These are phyloP conservation scores for Daldinia bambusicola DNA, from an alignment of 495 filamentous ascomycete genomes.

Conservation along the genomic window DNA sequence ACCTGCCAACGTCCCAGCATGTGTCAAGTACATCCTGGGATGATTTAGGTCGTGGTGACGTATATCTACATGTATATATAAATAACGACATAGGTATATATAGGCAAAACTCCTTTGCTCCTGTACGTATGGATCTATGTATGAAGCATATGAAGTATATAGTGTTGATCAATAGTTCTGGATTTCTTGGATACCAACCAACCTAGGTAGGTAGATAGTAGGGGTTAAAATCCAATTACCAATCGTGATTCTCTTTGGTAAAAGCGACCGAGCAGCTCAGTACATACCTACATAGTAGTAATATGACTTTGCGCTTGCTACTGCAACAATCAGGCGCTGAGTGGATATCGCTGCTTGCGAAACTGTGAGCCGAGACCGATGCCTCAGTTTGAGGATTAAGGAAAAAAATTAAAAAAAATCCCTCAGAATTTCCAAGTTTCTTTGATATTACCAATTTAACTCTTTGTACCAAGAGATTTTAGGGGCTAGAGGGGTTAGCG, in stretches of 20 bases:
- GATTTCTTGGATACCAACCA: background rate
- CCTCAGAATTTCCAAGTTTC: constrained; percentile 36
- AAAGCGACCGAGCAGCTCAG: constrained; percentile 19
- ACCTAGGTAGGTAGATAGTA: background rate
- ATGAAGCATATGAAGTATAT: background rate
- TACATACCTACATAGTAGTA: background rate
- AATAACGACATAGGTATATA: background rate
- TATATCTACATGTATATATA: background rate
- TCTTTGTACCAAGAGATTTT: constrained; percentile 19
- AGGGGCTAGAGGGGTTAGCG: constrained; percentile 13
- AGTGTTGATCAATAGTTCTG: background rate
- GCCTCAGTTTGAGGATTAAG: constrained; percentile 12
- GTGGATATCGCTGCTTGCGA: constrained; percentile 30
- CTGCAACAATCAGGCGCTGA: constrained; percentile 24
- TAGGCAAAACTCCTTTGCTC: constrained; percentile 1
- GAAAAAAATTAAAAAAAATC: constrained; percentile 33
- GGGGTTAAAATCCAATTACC: constrained; percentile 21
- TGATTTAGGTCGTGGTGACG: constrained; percentile 26
- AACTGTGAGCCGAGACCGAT: constrained; percentile 22
- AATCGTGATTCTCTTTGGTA: constrained; percentile 20
- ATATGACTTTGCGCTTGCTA: constrained; percentile 13
- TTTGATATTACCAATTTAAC: constrained; percentile 35
- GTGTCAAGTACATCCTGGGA: constrained; percentile 1
- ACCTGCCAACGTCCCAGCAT: background rate
- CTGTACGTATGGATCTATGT: background rate